Base-by-base conservation (phyloP, 1,139 yeast genomes). In the Candida neerlandica region DNA sequence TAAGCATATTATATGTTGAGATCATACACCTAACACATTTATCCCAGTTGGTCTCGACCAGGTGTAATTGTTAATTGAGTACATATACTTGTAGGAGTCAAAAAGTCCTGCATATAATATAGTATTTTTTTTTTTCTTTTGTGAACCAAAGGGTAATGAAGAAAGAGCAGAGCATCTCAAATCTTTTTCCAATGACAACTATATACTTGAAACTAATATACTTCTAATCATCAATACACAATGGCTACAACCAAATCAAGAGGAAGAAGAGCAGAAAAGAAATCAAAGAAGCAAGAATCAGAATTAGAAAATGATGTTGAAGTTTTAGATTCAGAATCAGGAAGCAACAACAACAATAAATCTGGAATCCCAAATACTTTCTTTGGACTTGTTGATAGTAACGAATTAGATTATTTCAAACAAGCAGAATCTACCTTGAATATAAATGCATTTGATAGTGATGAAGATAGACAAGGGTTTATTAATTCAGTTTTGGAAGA, bases 361-460 rank as follows among this genome's bases (percentile, higher is more conserved):
- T 51, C 51, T 4, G 40, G 42, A 38, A 37, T 53, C 11, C 58
- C 58, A 10, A 55, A 64, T 32, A 64, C 77, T 2, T 94, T 92
- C 63, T 92, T 85, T 67, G 98, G 98, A 19, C 77, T 92, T 37
- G 87, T 94, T 12, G 96, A 90, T 64, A 70, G 91, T 9, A 80
- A 82, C 43, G 97, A 94, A 66, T 69, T 89, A 44, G 97, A 90
- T 57, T 94, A 94, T 66, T 94, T 92, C 73, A 89, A 89, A 61
- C 91, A 86, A 62, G 96, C 97, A 0, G 98, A 92, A 67, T 82
- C 92, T 7, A 88, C 96, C 0, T 73, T 94, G 46, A 85, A 91
- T 46, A 80, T 90, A 42, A 84, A 91, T 66, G 86, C 96, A 0
- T 90, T 94, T 63, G 90, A 83, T 35, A 73, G 78, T 15, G 75